Evolutionary conservation across 306 rosid species (phyloP).

Genomic region (Fragaria ananassa): DNA sequence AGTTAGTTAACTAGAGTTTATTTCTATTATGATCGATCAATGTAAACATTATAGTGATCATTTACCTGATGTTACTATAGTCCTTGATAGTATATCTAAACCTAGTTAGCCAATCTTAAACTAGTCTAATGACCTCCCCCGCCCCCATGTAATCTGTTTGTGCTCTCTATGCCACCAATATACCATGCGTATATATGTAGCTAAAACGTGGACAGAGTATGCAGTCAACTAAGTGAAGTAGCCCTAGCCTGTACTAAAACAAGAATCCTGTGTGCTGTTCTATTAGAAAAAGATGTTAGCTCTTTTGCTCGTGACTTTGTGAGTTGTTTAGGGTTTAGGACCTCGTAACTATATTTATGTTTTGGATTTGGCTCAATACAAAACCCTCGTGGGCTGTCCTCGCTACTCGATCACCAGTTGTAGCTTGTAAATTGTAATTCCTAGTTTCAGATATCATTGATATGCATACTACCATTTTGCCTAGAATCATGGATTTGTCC

Average conservation of each 20-base stretch:
- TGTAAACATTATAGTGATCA: background rate
- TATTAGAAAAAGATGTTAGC: constrained; percentile 3
- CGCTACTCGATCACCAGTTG: background rate
- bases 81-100: background rate
- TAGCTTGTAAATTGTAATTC: background rate
- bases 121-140: background rate
- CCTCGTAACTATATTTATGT: background rate
- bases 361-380: background rate
- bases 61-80: background rate
- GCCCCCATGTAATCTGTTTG: background rate
- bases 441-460: background rate
- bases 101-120: background rate
- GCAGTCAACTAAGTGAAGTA: constrained; percentile 25
- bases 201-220: constrained; percentile 7
- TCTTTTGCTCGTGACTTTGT: constrained; percentile 33
- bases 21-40: background rate
- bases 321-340: background rate
- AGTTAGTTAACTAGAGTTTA: background rate
- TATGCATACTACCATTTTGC: background rate
- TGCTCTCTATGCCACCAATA: background rate
- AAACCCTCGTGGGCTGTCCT: background rate
- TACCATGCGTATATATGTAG: background rate
- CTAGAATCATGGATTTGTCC: constrained; percentile 22
- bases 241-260: constrained; percentile 15
- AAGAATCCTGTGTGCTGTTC: constrained; percentile 32